Conservation (phyloP, 768 basidiomycete species). For the Lenzites betulinus region DNA sequence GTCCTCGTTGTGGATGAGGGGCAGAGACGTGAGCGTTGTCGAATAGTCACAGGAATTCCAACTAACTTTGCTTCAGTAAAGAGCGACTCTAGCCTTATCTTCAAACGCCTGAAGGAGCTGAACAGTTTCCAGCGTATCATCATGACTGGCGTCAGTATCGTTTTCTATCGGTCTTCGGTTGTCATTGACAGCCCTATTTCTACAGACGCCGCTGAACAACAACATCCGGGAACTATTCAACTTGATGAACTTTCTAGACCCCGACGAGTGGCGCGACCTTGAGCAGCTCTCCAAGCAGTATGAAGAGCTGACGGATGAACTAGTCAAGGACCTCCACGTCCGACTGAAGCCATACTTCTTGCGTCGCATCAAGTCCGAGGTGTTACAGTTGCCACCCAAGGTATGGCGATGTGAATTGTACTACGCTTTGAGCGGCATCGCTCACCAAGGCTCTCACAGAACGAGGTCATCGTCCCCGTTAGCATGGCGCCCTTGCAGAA, state of each 20-base stretch:
- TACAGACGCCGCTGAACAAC: conserved; percentile 91
- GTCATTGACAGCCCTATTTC: background rate
- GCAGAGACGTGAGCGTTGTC: conserved; percentile 68
- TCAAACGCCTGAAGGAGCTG: conserved; percentile 80
- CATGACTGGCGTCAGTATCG: conserved; percentile 74
- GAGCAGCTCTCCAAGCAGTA: conserved; percentile 73
- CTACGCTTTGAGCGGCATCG: background rate
- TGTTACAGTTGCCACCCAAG: conserved; percentile 90
- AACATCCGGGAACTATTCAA: conserved; percentile 97
- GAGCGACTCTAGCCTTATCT: conserved; percentile 75
- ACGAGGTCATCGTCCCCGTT: conserved; percentile 89
- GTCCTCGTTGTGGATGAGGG: conserved; percentile 92
- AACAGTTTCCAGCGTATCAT: conserved; percentile 79
- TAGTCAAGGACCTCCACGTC: conserved; percentile 76
- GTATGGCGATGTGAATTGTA: conserved; percentile 40
- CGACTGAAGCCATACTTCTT: conserved; percentile 89
- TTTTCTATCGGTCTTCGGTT: background rate
- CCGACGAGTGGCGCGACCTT: conserved; percentile 73
- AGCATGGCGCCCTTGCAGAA: conserved; percentile 87
- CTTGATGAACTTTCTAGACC: conserved; percentile 94
- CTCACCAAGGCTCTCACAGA: conserved; percentile 43
- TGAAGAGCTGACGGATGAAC: conserved; percentile 75
- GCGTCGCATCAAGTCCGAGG: conserved; percentile 91
- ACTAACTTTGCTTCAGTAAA: conserved; percentile 58
- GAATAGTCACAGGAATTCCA: background rate